Percentiles rank a stretch among this genome's conserved stretches.
These are phyloP conservation scores for Kockovaella imperatae DNA, from an alignment of 768 basidiomycete genomes.

Conservation along the genomic window DNA sequence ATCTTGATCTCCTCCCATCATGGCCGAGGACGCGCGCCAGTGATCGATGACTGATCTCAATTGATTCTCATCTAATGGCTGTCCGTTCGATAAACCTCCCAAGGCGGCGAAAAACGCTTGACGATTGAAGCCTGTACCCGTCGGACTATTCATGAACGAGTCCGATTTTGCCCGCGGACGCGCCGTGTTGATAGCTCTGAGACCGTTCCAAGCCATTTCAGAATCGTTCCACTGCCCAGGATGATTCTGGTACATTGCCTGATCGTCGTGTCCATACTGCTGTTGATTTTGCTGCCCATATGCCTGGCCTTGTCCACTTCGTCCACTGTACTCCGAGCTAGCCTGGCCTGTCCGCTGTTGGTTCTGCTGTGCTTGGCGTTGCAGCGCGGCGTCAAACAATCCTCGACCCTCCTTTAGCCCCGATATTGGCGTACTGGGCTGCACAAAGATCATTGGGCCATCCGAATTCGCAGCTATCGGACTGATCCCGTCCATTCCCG, in stretches of 20 bases:
- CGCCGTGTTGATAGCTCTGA: constrained; percentile 4
- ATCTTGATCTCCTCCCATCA: background rate
- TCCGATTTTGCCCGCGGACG: constrained; percentile 39
- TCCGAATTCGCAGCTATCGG: constrained; percentile 36
- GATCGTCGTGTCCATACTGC: background rate
- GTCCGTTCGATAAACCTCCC: background rate
- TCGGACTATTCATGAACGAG: constrained; percentile 19
- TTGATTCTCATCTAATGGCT: constrained; percentile 3
- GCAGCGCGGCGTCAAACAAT: constrained; percentile 31
- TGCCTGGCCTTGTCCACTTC: background rate
- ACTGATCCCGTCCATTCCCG: constrained; percentile 40
- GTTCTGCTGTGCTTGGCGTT: constrained; percentile 8
- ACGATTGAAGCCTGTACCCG: constrained; percentile 12
- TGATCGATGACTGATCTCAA: constrained; percentile 15
- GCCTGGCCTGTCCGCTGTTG: constrained; percentile 8
- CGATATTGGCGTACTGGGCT: constrained; percentile 39
- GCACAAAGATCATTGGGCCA: constrained; percentile 36
- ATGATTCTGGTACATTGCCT: background rate
- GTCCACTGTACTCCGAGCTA: background rate
- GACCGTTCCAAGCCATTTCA: background rate
- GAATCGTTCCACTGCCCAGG: background rate
- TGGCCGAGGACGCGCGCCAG: constrained; percentile 11
- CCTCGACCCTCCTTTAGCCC: constrained; percentile 35
- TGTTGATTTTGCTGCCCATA: background rate
- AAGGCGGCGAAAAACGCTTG: constrained; percentile 13